A percentile compares a stretch with the other conserved stretches of the same genome.
Evolutionary conservation across 2,329 filamentous ascomycete genomes (phyloP).

Genomic region (Aspergillus proliferans): DNA sequence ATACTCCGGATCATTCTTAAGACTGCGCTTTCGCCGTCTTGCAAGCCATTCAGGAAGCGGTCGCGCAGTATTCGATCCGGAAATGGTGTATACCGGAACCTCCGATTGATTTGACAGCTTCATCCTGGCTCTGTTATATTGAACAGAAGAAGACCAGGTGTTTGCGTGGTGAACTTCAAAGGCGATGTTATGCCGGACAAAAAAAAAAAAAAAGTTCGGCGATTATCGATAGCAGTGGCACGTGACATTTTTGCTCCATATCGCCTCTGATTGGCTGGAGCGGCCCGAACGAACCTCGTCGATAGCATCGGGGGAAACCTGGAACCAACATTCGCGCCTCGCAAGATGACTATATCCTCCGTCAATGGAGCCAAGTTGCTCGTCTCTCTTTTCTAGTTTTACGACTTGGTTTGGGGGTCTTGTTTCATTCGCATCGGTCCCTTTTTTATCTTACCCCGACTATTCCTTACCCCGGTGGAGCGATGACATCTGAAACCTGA

Average conservation of each 20-base stretch:
- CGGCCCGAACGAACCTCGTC: slow-evolving; percentile 26
- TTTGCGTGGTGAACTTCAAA: background rate
- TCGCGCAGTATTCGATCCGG: slow-evolving; percentile 78
- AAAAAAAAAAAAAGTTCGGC: slow-evolving; percentile 21
- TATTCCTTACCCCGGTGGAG: slow-evolving; percentile 3
- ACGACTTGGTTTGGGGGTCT: background rate
- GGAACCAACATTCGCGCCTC: slow-evolving; percentile 6
- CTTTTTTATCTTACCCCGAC: background rate
- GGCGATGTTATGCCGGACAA: slow-evolving; percentile 5
- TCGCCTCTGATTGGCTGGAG: slow-evolving; percentile 25
- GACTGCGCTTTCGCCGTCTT: slow-evolving; percentile 76
- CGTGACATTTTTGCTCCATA: slow-evolving; percentile 20
- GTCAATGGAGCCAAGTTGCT: background rate
- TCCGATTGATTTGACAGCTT: slow-evolving; percentile 60
- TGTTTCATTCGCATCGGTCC: background rate
- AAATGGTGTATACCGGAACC: slow-evolving; percentile 90
- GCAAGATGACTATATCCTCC: background rate
- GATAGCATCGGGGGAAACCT: slow-evolving; percentile 7
- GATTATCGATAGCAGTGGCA: slow-evolving; percentile 24
- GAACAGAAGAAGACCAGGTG: background rate
- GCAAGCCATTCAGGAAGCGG: slow-evolving; percentile 94
- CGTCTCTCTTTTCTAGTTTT: background rate
- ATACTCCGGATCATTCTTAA: slow-evolving; percentile 90
- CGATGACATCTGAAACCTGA: slow-evolving; percentile 12
- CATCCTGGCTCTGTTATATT: slow-evolving; percentile 27